Evolutionary conservation across 2,329 filamentous ascomycete genomes (phyloP).

Genomic region (Fusarium solani-melongenae): DNA sequence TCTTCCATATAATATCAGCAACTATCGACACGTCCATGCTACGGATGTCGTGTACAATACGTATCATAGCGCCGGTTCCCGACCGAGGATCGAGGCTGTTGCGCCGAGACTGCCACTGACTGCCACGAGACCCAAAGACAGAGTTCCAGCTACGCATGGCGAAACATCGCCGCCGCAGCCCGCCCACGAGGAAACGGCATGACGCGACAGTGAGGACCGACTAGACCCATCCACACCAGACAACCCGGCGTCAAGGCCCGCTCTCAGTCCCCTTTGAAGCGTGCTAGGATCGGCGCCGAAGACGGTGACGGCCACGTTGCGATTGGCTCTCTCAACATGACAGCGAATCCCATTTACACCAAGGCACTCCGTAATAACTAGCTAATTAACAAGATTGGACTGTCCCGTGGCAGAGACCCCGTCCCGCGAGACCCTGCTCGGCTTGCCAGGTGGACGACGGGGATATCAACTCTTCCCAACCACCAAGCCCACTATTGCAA

Average conservation of each 20-base stretch:
- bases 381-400: neutral
- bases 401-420: neutral
- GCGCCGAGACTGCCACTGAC: slow-evolving; percentile 6
- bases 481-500: slow-evolving; percentile 18
- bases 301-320: slow-evolving; percentile 1
- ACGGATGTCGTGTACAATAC: neutral
- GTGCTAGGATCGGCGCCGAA: slow-evolving; percentile 16
- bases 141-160: slow-evolving; percentile 24
- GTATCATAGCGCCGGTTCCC: neutral
- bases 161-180: slow-evolving; percentile 20
- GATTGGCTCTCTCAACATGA: slow-evolving; percentile 2
- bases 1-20: neutral
- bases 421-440: slow-evolving; percentile 8
- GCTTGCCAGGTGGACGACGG: slow-evolving; percentile 10
- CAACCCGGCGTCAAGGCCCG: neutral
- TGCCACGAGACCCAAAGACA: slow-evolving; percentile 1
- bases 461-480: slow-evolving; percentile 20
- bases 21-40: neutral
- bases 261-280: slow-evolving; percentile 6
- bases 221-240: slow-evolving; percentile 12
- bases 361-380: neutral
- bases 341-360: neutral
- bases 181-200: slow-evolving; percentile 12
- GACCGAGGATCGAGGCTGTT: slow-evolving; percentile 9
- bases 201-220: neutral